phyloP scores from a whole-genome alignment of 2,329 filamentous ascomycete species.

The Lecanicillium sp. region DNA sequence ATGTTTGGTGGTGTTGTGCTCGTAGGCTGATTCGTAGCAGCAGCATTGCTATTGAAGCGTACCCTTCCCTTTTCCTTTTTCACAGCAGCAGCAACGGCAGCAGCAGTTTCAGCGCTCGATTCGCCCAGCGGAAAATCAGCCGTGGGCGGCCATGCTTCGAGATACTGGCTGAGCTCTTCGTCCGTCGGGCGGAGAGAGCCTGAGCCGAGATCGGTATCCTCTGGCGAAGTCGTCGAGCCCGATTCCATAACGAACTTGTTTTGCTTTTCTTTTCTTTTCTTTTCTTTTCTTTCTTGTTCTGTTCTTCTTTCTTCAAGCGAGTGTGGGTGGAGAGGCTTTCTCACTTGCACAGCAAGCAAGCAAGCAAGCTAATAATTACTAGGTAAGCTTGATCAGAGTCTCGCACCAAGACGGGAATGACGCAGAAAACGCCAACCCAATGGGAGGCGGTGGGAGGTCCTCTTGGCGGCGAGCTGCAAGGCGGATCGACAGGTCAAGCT shows the following conservation, averaged over 20 bases:
- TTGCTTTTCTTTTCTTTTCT: too few relatives aligned
- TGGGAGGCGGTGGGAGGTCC: too few relatives aligned
- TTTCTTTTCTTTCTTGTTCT: too few relatives aligned
- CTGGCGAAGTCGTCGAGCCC: slow-evolving; percentile 3
- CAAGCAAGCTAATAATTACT: too few relatives aligned
- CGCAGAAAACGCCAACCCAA: too few relatives aligned
- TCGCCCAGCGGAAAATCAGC: background rate
- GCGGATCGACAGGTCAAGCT: too few relatives aligned
- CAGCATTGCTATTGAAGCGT: slow-evolving; percentile 38
- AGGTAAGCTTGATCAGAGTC: too few relatives aligned
- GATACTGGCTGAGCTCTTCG: slow-evolving; percentile 4
- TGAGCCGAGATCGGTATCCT: slow-evolving; percentile 8
- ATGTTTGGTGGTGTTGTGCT: slow-evolving; percentile 11
- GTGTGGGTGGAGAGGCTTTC: too few relatives aligned
- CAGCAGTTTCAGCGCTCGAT: background rate
- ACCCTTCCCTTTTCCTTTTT: slow-evolving; percentile 39
- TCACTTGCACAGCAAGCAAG: too few relatives aligned
- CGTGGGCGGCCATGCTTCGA: slow-evolving; percentile 6
- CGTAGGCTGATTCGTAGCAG: slow-evolving; percentile 16
- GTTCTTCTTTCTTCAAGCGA: too few relatives aligned
- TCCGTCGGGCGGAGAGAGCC: background rate
- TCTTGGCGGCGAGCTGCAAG: too few relatives aligned
- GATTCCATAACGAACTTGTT: background rate
- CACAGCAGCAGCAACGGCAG: slow-evolving; percentile 13
- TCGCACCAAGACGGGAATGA: too few relatives aligned